Evolutionary conservation across 2,329 filamentous ascomycete species (phyloP), one percentile per base, ranked within the genome.

Genomic region (Xylariaceae sp.): DNA sequence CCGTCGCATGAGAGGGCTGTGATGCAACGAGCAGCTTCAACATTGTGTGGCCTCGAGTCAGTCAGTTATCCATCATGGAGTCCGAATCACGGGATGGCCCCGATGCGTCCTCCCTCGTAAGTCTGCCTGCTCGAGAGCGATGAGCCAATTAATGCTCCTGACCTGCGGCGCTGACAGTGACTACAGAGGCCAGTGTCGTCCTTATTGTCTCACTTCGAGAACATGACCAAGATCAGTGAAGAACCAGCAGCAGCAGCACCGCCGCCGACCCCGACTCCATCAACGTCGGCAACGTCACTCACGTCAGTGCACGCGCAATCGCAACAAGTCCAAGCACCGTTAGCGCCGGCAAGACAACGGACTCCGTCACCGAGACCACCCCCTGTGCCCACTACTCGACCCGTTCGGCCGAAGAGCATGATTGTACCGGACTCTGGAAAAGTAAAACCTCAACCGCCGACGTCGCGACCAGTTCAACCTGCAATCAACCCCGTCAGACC

Each of bases 201-300:
- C 55, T 79, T 94, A 62, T 83, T 87, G 62, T 90, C 88, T 64
- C 87, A 89, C 68, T 94, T 93, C 73, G 90, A 94, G 78, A 90
- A 88, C 71, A 85, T 93, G 77, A 79, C 82, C 65, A 83, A 79
- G 70, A 64, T 73, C 56, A 76, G 76, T 58, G 73, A 77, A 61
- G 55, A 61, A 18, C 71, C 77, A 58, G 70, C 71, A 34, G 73
- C 74, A 39, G 61, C 69, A 30, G n/a, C 53, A 18, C 8, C 51
- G 30, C n/a, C 53, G 13, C 4, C 55, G 15, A 3, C 51, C 23
- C 23, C 23, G 23, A 30, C 23, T 30, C 23, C 23, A 44, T 2
- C 51, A 17, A 13, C 23, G 34, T 15, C 51, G 34, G 7, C 55
- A 47, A 3, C 50, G 9, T n/a, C n/a, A 34, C 15, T 44, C 11